These are phyloP conservation scores for Quillaja saponaria DNA, from an alignment of 306 rosid genomes.

Conservation along the genomic window DNA sequence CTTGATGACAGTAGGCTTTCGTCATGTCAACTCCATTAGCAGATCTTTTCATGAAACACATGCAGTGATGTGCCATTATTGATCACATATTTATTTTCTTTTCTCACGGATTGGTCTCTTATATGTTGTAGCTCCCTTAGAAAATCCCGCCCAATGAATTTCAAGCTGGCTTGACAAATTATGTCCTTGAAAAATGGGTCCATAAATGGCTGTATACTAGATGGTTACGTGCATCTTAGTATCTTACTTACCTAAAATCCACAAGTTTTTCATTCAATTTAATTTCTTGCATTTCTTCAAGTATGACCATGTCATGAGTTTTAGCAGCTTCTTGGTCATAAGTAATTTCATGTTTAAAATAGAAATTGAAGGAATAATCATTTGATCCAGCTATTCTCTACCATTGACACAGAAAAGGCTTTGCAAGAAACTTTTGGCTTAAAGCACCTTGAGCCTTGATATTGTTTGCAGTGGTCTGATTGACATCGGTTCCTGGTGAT, in stretches of 20 bases:
- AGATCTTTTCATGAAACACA: not conserved
- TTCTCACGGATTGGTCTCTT: slow-evolving; percentile 7
- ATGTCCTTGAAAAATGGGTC: not conserved
- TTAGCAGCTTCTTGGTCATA: too few species aligned
- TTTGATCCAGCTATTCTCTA: too few species aligned
- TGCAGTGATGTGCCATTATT: too few species aligned
- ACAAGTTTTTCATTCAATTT: too few species aligned
- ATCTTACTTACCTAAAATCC: too few species aligned
- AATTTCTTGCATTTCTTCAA: too few species aligned
- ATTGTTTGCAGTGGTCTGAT: not conserved
- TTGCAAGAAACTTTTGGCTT: slow-evolving; percentile 8
- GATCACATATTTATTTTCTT: not conserved
- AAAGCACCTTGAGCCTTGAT: not conserved
- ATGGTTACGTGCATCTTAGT: too few species aligned
- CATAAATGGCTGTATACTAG: too few species aligned
- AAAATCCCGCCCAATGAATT: not conserved
- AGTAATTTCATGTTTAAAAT: too few species aligned
- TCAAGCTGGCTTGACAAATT: slow-evolving; percentile 10
- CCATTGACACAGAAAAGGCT: too few species aligned
- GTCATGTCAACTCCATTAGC: not conserved
- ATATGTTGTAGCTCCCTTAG: not conserved
- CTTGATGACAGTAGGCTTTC: not conserved
- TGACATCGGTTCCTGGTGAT: slow-evolving; percentile 25
- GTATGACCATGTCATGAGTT: too few species aligned
- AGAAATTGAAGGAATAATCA: too few species aligned